Percentiles rank a stretch among this genome's conserved stretches.
Evolutionary conservation across 2,329 filamentous ascomycete species (phyloP).

Genomic region (Cladorrhinum sp.): DNA sequence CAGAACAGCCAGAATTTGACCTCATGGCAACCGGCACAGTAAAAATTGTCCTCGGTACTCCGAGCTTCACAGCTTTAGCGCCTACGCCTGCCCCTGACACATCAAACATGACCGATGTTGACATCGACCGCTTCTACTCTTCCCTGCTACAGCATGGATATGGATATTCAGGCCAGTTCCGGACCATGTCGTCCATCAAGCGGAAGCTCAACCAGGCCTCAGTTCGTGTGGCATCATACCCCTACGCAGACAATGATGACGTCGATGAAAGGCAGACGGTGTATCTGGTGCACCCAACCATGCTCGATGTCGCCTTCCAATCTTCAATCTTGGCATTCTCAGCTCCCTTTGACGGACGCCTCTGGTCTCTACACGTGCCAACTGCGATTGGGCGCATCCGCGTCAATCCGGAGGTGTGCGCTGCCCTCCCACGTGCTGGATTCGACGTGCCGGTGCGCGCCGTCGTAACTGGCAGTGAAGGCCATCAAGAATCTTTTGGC

Average conservation of each 20-base stretch:
- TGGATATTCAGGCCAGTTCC: constrained; percentile 13
- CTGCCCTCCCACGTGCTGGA: background rate
- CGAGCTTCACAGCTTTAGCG: background rate
- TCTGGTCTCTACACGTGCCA: constrained; percentile 35
- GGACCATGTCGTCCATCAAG: constrained; percentile 1
- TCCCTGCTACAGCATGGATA: constrained; percentile 12
- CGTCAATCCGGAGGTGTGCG: constrained; percentile 10
- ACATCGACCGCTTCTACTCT: constrained; percentile 11
- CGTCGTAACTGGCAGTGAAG: background rate
- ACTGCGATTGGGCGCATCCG: constrained; percentile 24
- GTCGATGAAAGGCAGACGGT: background rate
- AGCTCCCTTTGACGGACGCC: constrained; percentile 33
- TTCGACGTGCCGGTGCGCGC: background rate
- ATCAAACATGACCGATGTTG: constrained; percentile 7
- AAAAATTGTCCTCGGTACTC: background rate
- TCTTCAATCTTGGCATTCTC: constrained; percentile 33
- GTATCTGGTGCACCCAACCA: constrained; percentile 35
- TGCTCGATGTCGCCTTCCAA: constrained; percentile 38
- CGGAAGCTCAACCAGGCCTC: constrained; percentile 7
- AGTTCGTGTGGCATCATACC: background rate
- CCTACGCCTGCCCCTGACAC: background rate
- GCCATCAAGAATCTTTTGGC: background rate
- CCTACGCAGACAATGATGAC: background rate
- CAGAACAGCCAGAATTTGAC: background rate
- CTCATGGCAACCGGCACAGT: constrained; percentile 1